These are phyloP conservation scores for Porcisia deanei DNA, from an alignment of 208 protist genomes.

Conservation along the genomic window DNA sequence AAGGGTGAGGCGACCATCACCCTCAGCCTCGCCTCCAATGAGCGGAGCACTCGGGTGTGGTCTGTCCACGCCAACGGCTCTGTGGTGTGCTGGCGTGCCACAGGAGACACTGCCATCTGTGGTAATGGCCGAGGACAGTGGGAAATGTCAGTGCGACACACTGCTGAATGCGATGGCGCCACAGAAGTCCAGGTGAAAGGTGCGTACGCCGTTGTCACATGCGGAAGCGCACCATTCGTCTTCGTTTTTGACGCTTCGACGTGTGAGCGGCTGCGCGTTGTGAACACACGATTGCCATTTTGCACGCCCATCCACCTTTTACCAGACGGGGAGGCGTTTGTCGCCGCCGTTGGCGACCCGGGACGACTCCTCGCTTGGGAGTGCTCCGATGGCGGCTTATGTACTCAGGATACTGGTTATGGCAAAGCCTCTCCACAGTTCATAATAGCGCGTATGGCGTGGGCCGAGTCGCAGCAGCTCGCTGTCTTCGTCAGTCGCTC, in stretches of 20 bases:
- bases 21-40: slow-evolving; percentile 50
- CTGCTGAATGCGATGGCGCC: slow-evolving; percentile 49
- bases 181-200: slow-evolving; percentile 48
- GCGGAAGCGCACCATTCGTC: slow-evolving; percentile 41
- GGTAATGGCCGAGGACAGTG: slow-evolving; percentile 19
- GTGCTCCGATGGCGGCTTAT: slow-evolving; percentile 56
- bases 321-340: slow-evolving; percentile 73
- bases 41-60: slow-evolving; percentile 63
- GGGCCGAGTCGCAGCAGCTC: slow-evolving; percentile 62
- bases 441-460: slow-evolving; percentile 47
- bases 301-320: slow-evolving; percentile 45
- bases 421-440: slow-evolving; percentile 35
- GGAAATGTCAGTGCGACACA: slow-evolving; percentile 64
- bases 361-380: slow-evolving; percentile 58
- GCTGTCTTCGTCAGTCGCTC: slow-evolving; percentile 45
- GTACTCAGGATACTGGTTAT: slow-evolving; percentile 53
- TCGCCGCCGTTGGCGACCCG: slow-evolving; percentile 38
- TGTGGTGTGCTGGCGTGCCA: slow-evolving; percentile 74
- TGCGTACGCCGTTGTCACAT: slow-evolving; percentile 58
- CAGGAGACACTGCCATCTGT: slow-evolving; percentile 18
- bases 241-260: slow-evolving; percentile 65
- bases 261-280: slow-evolving; percentile 48
- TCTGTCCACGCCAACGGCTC: slow-evolving; percentile 60
- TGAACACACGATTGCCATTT: slow-evolving; percentile 42
- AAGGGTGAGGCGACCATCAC: slow-evolving; percentile 35